phyloP scores from a whole-genome alignment of 768 basidiomycete species.

The Cystoderma amianthinum region DNA sequence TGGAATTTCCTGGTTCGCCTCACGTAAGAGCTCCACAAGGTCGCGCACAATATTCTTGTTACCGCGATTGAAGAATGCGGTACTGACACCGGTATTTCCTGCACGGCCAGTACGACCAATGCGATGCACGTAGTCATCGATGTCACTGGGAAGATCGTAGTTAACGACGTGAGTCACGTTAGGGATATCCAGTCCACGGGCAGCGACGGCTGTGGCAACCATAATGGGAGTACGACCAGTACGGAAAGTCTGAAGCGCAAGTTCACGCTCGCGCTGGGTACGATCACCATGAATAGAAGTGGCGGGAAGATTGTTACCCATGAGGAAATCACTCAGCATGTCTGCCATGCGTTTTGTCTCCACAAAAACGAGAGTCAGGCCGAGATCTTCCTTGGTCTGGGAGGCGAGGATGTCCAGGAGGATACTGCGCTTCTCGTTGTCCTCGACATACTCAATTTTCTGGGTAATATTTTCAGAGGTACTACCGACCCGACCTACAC shows the following conservation, averaged over 20 bases:
- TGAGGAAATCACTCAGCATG: conserved; percentile 93
- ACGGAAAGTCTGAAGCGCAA: conserved; percentile 91
- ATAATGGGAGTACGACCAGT: conserved; percentile 92
- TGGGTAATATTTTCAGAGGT: conserved; percentile 99
- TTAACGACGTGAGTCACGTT: conserved; percentile 99
- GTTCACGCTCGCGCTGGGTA: conserved; percentile 95
- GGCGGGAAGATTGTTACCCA: conserved; percentile 73
- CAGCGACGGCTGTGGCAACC: conserved; percentile 97
- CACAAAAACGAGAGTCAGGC: conserved; percentile 93
- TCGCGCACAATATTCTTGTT: conserved; percentile 92
- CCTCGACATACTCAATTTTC: conserved; percentile 98
- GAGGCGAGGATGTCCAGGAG: conserved; percentile 90
- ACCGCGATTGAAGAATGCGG: conserved; percentile 92
- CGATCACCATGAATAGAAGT: conserved; percentile 99
- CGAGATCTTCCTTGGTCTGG: conserved; percentile 52
- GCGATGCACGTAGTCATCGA: conserved; percentile 98
- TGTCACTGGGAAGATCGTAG: conserved; percentile 96
- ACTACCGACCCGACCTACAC: conserved; percentile 95
- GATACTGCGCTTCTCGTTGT: conserved; percentile 93
- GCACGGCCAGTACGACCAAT: conserved; percentile 98
- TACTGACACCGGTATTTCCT: conserved; percentile 92
- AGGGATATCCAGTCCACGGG: conserved; percentile 98
- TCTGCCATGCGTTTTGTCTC: conserved; percentile 99
- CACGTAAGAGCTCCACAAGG: conserved; percentile 86
- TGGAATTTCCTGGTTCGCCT: conserved; percentile 96